phyloP scores from a whole-genome alignment of 2,329 filamentous ascomycete species.

The Colletotrichum viniferum region DNA sequence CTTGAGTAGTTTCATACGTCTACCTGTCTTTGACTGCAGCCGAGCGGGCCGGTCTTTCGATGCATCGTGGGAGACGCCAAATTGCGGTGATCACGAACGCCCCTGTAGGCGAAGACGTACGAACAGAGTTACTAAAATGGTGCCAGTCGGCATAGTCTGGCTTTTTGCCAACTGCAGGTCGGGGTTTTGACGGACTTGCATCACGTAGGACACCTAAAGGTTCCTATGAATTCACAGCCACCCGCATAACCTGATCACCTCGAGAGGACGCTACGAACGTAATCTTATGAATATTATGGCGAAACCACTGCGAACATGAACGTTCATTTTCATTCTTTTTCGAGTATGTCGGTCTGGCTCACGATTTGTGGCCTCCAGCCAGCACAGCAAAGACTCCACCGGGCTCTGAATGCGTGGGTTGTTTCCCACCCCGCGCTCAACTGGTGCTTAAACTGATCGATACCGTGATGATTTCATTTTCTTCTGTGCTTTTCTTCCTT shows the following conservation, averaged over 20 bases:
- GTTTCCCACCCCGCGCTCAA: background rate
- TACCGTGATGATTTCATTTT: background rate
- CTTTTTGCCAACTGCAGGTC: background rate
- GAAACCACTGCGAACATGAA: background rate
- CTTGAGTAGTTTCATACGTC: background rate
- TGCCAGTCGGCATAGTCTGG: background rate
- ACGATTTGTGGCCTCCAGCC: background rate
- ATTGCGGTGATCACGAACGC: background rate
- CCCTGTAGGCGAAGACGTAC: background rate
- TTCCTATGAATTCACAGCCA: background rate
- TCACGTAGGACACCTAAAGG: background rate
- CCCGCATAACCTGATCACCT: background rate
- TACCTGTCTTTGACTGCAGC: background rate
- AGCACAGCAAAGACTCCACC: background rate
- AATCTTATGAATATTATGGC: background rate
- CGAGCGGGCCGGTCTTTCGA: background rate
- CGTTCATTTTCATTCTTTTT: background rate
- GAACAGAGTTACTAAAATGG: background rate
- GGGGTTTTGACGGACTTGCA: background rate
- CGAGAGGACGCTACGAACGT: background rate
- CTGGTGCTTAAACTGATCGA: background rate
- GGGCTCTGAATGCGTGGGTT: background rate
- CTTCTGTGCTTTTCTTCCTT: background rate
- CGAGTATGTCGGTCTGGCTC: background rate
- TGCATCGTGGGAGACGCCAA: background rate